A percentile compares a stretch with the other conserved stretches of the same genome.
phyloP scores from a whole-genome alignment of 805 yeast genomes.

The Ogataea henricii region DNA sequence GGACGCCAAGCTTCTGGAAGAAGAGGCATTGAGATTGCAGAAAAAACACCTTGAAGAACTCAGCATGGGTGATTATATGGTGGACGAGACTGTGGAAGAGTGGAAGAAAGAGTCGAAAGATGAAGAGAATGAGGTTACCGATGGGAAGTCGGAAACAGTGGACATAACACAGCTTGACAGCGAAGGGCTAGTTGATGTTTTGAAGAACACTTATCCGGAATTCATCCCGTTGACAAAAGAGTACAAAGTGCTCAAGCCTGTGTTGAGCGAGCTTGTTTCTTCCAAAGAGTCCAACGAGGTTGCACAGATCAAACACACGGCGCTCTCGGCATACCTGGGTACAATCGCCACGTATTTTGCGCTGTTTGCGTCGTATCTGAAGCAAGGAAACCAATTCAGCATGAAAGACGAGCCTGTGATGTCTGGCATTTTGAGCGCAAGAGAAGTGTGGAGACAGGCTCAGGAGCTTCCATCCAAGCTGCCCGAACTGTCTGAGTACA shows the following conservation, averaged over 20 bases:
- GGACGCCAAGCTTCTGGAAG: slow-evolving; percentile 74
- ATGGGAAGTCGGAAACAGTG: slow-evolving; percentile 36
- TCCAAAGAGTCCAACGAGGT: slow-evolving; percentile 38
- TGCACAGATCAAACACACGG: slow-evolving; percentile 55
- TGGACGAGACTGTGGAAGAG: slow-evolving; percentile 76
- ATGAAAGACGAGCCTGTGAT: slow-evolving; percentile 90
- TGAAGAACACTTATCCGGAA: slow-evolving; percentile 77
- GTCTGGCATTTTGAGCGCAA: slow-evolving; percentile 78
- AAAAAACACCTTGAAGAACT: slow-evolving; percentile 76
- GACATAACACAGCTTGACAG: slow-evolving; percentile 53
- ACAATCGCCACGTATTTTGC: slow-evolving; percentile 80
- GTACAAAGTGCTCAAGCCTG: slow-evolving; percentile 43
- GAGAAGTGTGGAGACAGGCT: slow-evolving; percentile 91
- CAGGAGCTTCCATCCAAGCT: slow-evolving; percentile 41
- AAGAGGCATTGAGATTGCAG: slow-evolving; percentile 86
- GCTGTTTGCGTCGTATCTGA: slow-evolving; percentile 58
- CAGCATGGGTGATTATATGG: slow-evolving; percentile 72
- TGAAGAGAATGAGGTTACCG: slow-evolving; percentile 44
- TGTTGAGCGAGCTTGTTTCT: slow-evolving; percentile 40
- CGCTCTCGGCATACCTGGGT: slow-evolving; percentile 78
- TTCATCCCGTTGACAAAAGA: slow-evolving; percentile 76
- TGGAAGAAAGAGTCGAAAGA: slow-evolving; percentile 56
- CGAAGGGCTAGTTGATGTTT: slow-evolving; percentile 52
- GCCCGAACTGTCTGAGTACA: slow-evolving; percentile 28
- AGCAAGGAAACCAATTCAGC: slow-evolving; percentile 48